Evolutionary conservation across 345 rosid species (phyloP).

Genomic region (Clausena lansium): DNA sequence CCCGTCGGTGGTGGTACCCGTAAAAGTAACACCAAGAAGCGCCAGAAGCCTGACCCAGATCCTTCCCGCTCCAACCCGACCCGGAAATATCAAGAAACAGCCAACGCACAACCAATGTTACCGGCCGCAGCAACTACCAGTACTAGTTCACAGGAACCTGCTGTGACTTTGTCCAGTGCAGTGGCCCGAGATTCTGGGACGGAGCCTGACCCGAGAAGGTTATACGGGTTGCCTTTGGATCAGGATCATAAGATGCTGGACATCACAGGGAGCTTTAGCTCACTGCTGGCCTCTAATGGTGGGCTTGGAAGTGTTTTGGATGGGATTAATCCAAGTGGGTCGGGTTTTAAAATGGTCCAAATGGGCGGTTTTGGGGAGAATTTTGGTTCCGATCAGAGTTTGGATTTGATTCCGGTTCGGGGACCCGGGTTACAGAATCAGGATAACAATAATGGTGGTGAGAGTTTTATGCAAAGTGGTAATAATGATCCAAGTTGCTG

Average conservation of each 20-base stretch:
- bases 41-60: slow-evolving; percentile 30
- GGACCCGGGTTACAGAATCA: slow-evolving; percentile 19
- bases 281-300: slow-evolving; percentile 46
- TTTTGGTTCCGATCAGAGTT: slow-evolving; percentile 27
- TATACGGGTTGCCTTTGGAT: slow-evolving; percentile 44
- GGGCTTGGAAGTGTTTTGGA: slow-evolving; percentile 44
- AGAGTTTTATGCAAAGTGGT: slow-evolving; percentile 4
- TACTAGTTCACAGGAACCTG: not conserved
- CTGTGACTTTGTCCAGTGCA: not conserved
- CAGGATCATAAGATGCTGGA: slow-evolving; percentile 42
- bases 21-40: slow-evolving; percentile 44
- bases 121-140: not conserved
- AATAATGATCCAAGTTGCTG: slow-evolving; percentile 37
- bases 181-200: not conserved
- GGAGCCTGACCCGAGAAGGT: slow-evolving; percentile 39
- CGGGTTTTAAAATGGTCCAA: slow-evolving; percentile 36
- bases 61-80: slow-evolving; percentile 14
- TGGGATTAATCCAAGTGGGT: slow-evolving; percentile 43
- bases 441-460: slow-evolving; percentile 15
- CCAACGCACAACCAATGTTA: too few species aligned
- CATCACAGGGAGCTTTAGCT: slow-evolving; percentile 52
- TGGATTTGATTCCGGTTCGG: slow-evolving; percentile 17
- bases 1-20: slow-evolving; percentile 90
- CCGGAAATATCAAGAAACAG: slow-evolving; percentile 9
- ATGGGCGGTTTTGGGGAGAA: slow-evolving; percentile 31